Evolutionary conservation across 176 grass and related monocot species (phyloP), one percentile per base, ranked within the genome.

Genomic region (Phoenix dactylifera): DNA sequence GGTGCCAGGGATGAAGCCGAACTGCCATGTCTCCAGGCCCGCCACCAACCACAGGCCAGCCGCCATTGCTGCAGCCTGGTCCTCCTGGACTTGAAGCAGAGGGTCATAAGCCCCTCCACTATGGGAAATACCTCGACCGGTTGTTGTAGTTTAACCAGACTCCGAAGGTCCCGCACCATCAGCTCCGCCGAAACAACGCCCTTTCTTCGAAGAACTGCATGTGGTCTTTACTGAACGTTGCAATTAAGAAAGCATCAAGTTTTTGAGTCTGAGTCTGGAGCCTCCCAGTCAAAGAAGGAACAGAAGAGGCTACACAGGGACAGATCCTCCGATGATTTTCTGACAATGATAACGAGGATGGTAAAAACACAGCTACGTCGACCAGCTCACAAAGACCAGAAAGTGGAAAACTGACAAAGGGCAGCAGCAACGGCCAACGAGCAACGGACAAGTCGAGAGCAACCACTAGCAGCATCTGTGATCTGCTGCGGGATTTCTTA

Each of bases 121-220:
- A 20, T 20, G 20, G 20, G 20, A 20, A 20, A 20, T 20, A 20
- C 20, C 20, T 20, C 20, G 20, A 20, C 20, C 0, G 20, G 20
- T 20, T 20, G 20, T 20, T 20, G 20, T 20, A 20, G 51, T 72
- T 70, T 59, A 20, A 20, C 49, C 71, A 70, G 65, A 97, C 20
- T 20, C 20, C 20, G 20, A 0, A 20, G 20, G 20, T 20, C 20
- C 20, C 20, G 20, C 20, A 20, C 20, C 20, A 20, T 20, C 20
- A 20, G 20, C 20, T 20, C 20, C 20, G 20, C 20, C 0, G 20
- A 76, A 79, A 25, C 93, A 86, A 9, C 92, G 84, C 62, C 93
- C 87, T 10, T 98, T 98, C 79, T 98, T 98, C 22, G 84, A 89
- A 4, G 93, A 98, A 68, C 65, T 98, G 55, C 88, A 91, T 63